phyloP scores from a whole-genome alignment of 1,284 basidiomycete genomes.

The Sporisorium iseilematis-ciliati region DNA sequence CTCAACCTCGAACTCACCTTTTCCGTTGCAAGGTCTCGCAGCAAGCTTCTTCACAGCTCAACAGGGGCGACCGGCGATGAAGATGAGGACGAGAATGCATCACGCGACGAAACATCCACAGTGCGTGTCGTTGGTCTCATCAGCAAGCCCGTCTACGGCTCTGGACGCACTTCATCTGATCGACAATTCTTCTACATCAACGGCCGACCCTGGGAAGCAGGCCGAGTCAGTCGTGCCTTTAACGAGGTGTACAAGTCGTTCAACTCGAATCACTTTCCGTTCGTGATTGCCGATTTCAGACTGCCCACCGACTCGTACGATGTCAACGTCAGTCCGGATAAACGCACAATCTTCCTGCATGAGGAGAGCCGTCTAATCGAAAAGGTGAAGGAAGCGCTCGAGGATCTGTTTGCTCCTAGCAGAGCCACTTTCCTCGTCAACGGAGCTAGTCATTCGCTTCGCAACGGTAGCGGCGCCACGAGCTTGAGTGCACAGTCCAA shows the following conservation, averaged over 20 bases:
- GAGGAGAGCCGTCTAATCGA: constrained; percentile 85
- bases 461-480: constrained; percentile 17
- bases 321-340: constrained; percentile 96
- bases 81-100: not conserved
- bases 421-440: constrained; percentile 76
- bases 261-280: constrained; percentile 73
- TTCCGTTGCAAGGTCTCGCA: constrained; percentile 15
- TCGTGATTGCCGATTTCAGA: constrained; percentile 85
- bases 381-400: constrained; percentile 74
- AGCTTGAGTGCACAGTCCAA: constrained; percentile 22
- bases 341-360: constrained; percentile 92
- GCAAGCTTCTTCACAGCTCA: not conserved
- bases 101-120: constrained; percentile 51
- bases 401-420: constrained; percentile 77
- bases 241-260: constrained; percentile 67
- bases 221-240: constrained; percentile 53
- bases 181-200: constrained; percentile 96
- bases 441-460: constrained; percentile 42
- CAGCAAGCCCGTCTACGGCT: constrained; percentile 80
- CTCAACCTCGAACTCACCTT: constrained; percentile 73
- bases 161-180: constrained; percentile 78
- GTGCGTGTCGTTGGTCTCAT: constrained; percentile 80
- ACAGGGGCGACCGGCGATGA: constrained; percentile 4
- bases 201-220: constrained; percentile 84
- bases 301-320: constrained; percentile 87